These are phyloP conservation scores for Lunularia cruciata DNA, from an alignment of 225 moss, liverwort and hornwort species.

Conservation along the genomic window DNA sequence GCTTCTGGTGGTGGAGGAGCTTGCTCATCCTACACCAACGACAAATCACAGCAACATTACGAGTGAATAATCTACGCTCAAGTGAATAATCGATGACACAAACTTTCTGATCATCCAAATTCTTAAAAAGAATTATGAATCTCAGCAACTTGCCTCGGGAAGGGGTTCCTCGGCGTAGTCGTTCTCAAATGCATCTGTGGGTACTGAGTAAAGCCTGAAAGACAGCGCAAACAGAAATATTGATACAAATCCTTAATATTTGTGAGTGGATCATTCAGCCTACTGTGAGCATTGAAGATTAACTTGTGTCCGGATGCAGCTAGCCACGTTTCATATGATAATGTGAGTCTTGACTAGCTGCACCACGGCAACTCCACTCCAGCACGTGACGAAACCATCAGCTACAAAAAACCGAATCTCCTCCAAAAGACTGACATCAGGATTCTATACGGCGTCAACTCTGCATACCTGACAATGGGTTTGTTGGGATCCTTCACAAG, in stretches of 20 bases:
- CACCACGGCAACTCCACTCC: too few relatives aligned
- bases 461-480: constrained; percentile 72
- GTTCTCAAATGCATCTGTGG: constrained; percentile 94
- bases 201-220: constrained; percentile 87
- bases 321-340: too few relatives aligned
- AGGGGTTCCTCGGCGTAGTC: constrained; percentile 96
- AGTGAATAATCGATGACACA: too few relatives aligned
- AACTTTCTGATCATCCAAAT: neutral
- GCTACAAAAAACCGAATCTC: too few relatives aligned
- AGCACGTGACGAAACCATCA: too few relatives aligned
- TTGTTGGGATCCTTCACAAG: constrained; percentile 99
- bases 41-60: neutral
- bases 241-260: too few relatives aligned
- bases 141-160: constrained; percentile 58
- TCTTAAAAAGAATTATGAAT: too few relatives aligned
- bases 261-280: too few relatives aligned
- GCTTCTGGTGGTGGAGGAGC: constrained; percentile 84
- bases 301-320: neutral
- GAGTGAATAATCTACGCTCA: too few relatives aligned
- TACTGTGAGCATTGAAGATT: too few relatives aligned
- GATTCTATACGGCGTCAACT: neutral
- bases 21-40: constrained; percentile 77
- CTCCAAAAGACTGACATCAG: neutral
- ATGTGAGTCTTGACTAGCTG: too few relatives aligned
- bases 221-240: too few relatives aligned